These are phyloP conservation scores for Naganishia kalamii DNA, from an alignment of 768 basidiomycete genomes.

Conservation along the genomic window DNA sequence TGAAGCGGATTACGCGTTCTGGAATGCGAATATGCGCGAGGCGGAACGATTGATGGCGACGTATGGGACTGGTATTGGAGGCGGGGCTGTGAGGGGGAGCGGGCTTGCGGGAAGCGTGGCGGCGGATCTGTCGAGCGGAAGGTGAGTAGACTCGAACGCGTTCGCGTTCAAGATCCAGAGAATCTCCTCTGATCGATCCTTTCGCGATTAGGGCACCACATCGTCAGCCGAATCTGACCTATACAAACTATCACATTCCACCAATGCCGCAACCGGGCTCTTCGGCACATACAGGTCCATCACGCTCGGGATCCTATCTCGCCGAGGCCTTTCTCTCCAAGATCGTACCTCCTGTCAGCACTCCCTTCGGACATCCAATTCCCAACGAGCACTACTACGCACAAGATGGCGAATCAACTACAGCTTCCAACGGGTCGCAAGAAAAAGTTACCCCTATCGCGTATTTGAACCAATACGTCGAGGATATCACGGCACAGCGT, in stretches of 20 bases:
- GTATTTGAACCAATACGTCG: slow-evolving; percentile 5
- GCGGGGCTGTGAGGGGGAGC: slow-evolving; percentile 5
- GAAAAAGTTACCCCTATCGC: background rate
- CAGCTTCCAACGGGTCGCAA: background rate
- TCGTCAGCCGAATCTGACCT: background rate
- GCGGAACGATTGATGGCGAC: slow-evolving; percentile 2
- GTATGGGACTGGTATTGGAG: slow-evolving; percentile 10
- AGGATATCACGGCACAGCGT: background rate
- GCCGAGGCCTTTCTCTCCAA: background rate
- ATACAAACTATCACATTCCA: background rate
- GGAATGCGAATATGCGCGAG: slow-evolving; percentile 5
- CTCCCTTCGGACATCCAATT: slow-evolving; percentile 8
- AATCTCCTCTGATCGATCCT: background rate
- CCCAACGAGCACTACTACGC: slow-evolving; percentile 2
- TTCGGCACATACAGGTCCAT: background rate
- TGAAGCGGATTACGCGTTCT: slow-evolving; percentile 30
- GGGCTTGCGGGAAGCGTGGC: background rate
- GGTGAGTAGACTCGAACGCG: background rate
- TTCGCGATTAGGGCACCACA: background rate
- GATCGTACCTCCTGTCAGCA: slow-evolving; percentile 2
- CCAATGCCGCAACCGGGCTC: background rate
- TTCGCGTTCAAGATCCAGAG: no score
- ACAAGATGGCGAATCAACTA: background rate
- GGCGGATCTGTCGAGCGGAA: background rate
- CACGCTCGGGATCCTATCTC: background rate